Percentiles rank a stretch among this genome's conserved stretches.
Evolutionary conservation across 345 rosid genomes (phyloP).

Genomic region (Populus nigra): DNA sequence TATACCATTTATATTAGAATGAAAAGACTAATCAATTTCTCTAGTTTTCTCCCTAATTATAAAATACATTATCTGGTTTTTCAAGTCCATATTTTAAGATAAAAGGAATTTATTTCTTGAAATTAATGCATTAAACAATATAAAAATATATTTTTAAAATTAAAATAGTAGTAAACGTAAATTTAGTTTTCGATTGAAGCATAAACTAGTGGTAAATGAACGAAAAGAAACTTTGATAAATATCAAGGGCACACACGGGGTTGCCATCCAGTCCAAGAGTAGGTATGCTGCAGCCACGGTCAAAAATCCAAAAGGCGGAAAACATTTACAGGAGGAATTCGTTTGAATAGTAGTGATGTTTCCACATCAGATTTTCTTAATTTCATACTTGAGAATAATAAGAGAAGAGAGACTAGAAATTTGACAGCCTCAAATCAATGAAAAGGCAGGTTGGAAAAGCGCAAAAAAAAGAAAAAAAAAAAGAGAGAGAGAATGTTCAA

Average conservation of each 20-base stretch:
- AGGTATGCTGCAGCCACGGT: not conserved
- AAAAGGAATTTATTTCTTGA: too few relatives aligned
- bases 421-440: not conserved
- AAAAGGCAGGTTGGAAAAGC: not conserved
- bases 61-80: too few relatives aligned
- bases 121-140: too few relatives aligned
- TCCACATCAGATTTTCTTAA: not conserved
- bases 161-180: too few relatives aligned
- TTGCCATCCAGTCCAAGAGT: not conserved
- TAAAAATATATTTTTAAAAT: too few relatives aligned
- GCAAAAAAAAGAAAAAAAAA: too few relatives aligned
- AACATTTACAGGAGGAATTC: not conserved
- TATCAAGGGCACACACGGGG: not conserved
- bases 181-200: too few relatives aligned
- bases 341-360: not conserved
- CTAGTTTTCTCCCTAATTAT: too few relatives aligned
- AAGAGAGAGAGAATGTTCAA: not conserved
- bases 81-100: too few relatives aligned
- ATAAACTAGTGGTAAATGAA: too few relatives aligned
- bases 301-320: not conserved
- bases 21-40: not conserved
- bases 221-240: not conserved
- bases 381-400: not conserved
- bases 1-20: not conserved
- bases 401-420: not conserved